Conservation (phyloP, 371 early-diverging fungal species). For the Haplosporangium sp. region DNA sequence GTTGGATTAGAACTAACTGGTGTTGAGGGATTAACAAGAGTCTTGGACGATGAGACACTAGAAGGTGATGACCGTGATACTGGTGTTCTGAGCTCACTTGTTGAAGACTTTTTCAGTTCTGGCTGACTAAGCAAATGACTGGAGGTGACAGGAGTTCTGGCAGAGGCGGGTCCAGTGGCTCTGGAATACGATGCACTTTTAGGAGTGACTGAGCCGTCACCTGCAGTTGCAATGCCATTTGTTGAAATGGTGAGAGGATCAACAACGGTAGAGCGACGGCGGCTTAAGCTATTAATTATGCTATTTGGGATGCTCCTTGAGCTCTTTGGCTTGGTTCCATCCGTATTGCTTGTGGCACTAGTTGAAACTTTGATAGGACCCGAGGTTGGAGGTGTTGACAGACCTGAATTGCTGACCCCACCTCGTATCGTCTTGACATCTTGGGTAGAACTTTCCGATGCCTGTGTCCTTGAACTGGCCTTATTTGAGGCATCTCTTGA, state of each 20-base stretch:
- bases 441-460: slow-evolving; percentile 12
- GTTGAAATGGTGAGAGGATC: slow-evolving; percentile 21
- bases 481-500: no score
- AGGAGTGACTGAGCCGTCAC: slow-evolving; percentile 24
- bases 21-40: slow-evolving; percentile 4
- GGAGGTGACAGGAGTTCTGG: slow-evolving; percentile 5
- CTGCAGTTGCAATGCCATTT: slow-evolving; percentile 1
- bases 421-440: slow-evolving; percentile 46
- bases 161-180: slow-evolving; percentile 14
- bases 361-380: slow-evolving; percentile 4
- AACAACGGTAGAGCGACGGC: slow-evolving; percentile 33
- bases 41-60: not conserved
- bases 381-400: slow-evolving; percentile 11
- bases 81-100: slow-evolving; percentile 26
- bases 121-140: slow-evolving; percentile 15
- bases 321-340: slow-evolving; percentile 24
- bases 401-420: slow-evolving; percentile 8
- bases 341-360: not conserved
- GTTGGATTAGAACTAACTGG: slow-evolving; percentile 13
- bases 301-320: slow-evolving; percentile 45
- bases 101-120: slow-evolving; percentile 34
- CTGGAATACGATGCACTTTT: slow-evolving; percentile 19
- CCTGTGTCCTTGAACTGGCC: slow-evolving; percentile 19
- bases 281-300: slow-evolving; percentile 25
- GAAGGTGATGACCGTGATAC: slow-evolving; percentile 30